Percentiles rank a stretch among this genome's conserved stretches.
These are phyloP conservation scores for Ganoderma resinaceum DNA, from an alignment of 1,284 basidiomycete genomes.

Conservation along the genomic window DNA sequence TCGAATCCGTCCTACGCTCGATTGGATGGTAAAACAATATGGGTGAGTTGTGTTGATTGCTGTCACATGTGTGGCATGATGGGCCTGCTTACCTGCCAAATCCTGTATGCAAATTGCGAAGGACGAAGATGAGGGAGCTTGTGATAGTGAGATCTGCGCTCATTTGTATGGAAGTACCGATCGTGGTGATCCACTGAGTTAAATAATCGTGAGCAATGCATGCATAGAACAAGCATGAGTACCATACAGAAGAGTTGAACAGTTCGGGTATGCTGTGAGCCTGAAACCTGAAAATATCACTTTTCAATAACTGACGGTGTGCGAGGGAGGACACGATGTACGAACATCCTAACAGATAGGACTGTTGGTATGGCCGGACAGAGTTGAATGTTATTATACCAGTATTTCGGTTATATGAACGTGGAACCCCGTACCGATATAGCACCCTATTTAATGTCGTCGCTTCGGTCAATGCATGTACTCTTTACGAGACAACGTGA, in stretches of 20 bases:
- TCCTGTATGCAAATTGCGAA: neutral
- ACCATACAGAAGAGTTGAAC: neutral
- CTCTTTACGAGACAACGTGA: neutral
- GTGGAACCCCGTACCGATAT: neutral
- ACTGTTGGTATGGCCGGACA: neutral
- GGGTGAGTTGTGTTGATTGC: neutral
- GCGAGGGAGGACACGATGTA: neutral
- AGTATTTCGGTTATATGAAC: neutral
- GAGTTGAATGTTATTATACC: neutral
- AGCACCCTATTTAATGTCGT: neutral
- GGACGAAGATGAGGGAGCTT: neutral
- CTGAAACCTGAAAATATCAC: neutral
- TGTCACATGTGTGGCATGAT: no score
- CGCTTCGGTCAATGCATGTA: neutral
- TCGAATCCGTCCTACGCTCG: neutral
- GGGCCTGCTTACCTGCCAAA: neutral
- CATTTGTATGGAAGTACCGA: neutral
- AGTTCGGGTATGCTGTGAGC: neutral
- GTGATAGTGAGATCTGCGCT: neutral
- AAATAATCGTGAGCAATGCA: neutral
- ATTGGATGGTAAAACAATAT: neutral
- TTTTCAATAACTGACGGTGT: neutral
- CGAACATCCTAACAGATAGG: neutral
- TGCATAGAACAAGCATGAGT: no score
- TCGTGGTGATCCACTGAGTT: neutral